Base-by-base conservation (phyloP, 768 basidiomycete genomes). In the Vararia minispora region DNA sequence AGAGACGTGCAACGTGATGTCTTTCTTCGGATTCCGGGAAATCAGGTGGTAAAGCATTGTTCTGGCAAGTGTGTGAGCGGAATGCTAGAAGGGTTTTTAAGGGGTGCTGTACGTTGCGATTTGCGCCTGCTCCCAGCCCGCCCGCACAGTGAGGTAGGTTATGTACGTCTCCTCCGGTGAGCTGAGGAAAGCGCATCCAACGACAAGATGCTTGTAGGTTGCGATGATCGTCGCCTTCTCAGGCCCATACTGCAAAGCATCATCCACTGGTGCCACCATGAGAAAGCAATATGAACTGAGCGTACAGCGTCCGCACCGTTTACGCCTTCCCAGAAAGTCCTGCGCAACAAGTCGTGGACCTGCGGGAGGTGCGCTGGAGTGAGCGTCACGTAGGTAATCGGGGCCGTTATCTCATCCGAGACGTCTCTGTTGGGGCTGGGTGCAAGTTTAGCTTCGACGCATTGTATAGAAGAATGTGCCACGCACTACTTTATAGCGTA, bases 91-190 rank as follows among this genome's bases (percentile, higher is more conserved):
- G 30, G 14, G 12, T 42, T 27, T 16, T 28, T 22, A 8, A 12
- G 21, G 14, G 31, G 17, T 29, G 30, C 57, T 58, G 8, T 49
- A 83, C 85, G 79, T 79, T 23, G 82, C 85, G 41, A 89, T 80
- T 40, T 79, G 74, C 3, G 75, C 65, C 48, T 79, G 80, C 39
- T 88, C 80, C 85, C 85, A 89, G 8, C 86, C 84, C 13, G 76
- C 65, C 48, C 69, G 76, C 35, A 89, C 86, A 27, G 69, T 79
- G 12, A 89, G 65, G 45, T 86, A 89, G 14, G 83, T 86, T 37
- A 89, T 84, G 49, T 89, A 89, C 3, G 81, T 78, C 53, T 86
- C 81, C 34, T 71, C 70, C 0, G 86, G 86, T 17, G 81, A 85
- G 54, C 77, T 84, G 42, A 87, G 59, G 42, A 88, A 71, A 10